Evolutionary conservation across 1,284 basidiomycete species (phyloP).

Genomic region (Ganoderma meredithae): DNA sequence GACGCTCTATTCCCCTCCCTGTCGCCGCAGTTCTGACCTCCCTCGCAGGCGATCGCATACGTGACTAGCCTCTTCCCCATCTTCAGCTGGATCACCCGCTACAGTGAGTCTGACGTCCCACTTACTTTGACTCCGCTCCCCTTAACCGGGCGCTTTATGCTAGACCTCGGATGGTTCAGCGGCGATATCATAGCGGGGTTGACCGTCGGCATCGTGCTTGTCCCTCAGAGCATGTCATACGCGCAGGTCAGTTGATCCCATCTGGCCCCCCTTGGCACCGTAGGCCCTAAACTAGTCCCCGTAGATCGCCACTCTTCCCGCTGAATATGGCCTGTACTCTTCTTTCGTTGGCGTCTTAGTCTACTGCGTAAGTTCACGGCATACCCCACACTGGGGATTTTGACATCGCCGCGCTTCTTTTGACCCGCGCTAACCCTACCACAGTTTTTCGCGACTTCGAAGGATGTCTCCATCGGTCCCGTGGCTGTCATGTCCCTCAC

Average conservation of each 20-base stretch:
- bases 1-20: conserved; percentile 10
- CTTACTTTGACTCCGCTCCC: background rate
- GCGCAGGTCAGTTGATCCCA: conserved; percentile 55
- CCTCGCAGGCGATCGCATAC: conserved; percentile 61
- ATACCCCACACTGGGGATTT: conserved; percentile 34
- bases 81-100: conserved; percentile 80
- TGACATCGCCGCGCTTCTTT: conserved; percentile 18
- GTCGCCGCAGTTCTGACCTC: conserved; percentile 8
- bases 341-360: conserved; percentile 91
- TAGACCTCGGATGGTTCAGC: conserved; percentile 73
- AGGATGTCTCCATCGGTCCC: conserved; percentile 94
- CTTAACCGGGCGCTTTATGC: conserved; percentile 1
- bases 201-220: conserved; percentile 90
- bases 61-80: conserved; percentile 81
- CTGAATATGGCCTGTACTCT: conserved; percentile 94
- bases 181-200: conserved; percentile 89
- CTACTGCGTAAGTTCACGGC: conserved; percentile 66
- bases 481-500: conserved; percentile 97
- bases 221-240: conserved; percentile 88
- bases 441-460: conserved; percentile 92
- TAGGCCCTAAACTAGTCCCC: conserved; percentile 37
- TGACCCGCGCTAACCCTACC: conserved; percentile 18
- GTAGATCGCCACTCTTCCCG: conserved; percentile 82
- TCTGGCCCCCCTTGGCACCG: background rate
- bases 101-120: conserved; percentile 59